phyloP scores from a whole-genome alignment of 1,284 basidiomycete genomes.

The Ceratobasidium sp. region DNA sequence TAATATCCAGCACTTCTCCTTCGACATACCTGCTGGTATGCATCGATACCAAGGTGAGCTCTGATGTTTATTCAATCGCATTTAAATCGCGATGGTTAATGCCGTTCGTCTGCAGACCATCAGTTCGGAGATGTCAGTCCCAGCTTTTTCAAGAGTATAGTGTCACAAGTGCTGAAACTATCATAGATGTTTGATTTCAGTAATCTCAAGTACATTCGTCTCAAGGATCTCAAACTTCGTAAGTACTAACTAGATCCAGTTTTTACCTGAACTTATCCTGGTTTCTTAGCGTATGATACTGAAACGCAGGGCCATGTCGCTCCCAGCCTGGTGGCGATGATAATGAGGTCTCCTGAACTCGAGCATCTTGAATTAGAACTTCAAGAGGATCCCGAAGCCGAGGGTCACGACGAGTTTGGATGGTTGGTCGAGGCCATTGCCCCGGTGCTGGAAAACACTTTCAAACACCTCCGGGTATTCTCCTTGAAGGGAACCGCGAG shows the following conservation, averaged over 20 bases:
- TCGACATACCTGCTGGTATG: slow-evolving; percentile 23
- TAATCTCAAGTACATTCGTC: slow-evolving; percentile 35
- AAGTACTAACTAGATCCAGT: background rate
- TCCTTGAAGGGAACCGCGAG: slow-evolving; percentile 25
- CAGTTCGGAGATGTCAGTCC: slow-evolving; percentile 23
- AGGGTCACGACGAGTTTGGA: background rate
- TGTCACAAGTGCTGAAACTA: background rate
- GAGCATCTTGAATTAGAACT: slow-evolving; percentile 39
- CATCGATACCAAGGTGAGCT: slow-evolving; percentile 1
- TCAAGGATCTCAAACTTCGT: slow-evolving; percentile 33
- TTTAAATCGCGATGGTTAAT: background rate
- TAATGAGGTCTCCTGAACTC: slow-evolving; percentile 25
- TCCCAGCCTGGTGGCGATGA: slow-evolving; percentile 21
- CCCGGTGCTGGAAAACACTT: slow-evolving; percentile 26
- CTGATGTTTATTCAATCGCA: background rate
- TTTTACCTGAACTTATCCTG: background rate
- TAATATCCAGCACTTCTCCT: slow-evolving; percentile 29
- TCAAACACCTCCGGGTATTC: slow-evolving; percentile 20
- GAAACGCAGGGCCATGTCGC: slow-evolving; percentile 29
- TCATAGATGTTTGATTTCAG: slow-evolving; percentile 26
- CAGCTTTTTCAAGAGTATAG: background rate
- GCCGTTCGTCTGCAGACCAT: background rate
- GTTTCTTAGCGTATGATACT: slow-evolving; percentile 23
- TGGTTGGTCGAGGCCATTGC: slow-evolving; percentile 41
- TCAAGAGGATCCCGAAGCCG: slow-evolving; percentile 17